Percentiles rank a stretch among this genome's conserved stretches.
Evolutionary conservation across 306 rosid genomes (phyloP).

Genomic region (Leucaena leucocephala): DNA sequence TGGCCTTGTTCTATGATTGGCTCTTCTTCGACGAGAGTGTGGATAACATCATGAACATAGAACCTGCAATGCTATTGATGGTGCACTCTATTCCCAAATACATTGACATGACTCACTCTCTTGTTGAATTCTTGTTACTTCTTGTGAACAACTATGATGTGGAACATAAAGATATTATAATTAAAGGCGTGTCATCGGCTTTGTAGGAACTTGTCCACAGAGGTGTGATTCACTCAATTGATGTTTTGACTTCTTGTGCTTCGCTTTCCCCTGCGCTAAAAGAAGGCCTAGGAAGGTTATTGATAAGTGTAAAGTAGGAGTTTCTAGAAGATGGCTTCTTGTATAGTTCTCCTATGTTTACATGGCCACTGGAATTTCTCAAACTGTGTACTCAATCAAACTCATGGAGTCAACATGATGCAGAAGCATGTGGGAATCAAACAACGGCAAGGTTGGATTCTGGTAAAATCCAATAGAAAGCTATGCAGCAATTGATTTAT

Average conservation of each 20-base stretch:
- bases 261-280: slow-evolving; percentile 49
- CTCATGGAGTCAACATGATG: neutral
- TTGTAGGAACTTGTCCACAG: slow-evolving; percentile 48
- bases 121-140: slow-evolving; percentile 71
- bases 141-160: slow-evolving; percentile 76
- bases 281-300: slow-evolving; percentile 42
- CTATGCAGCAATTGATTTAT: neutral
- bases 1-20: slow-evolving; percentile 90
- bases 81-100: slow-evolving; percentile 67
- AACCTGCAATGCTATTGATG: slow-evolving; percentile 82
- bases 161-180: slow-evolving; percentile 48
- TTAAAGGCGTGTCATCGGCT: slow-evolving; percentile 65
- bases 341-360: slow-evolving; percentile 4
- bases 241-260: slow-evolving; percentile 58
- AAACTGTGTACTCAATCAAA: neutral
- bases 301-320: slow-evolving; percentile 20
- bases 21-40: slow-evolving; percentile 67
- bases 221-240: slow-evolving; percentile 63
- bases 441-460: neutral
- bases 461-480: neutral
- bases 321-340: slow-evolving; percentile 16
- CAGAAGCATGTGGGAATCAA: neutral
- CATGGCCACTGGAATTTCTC: neutral
- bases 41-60: slow-evolving; percentile 82
- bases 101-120: slow-evolving; percentile 58